Conservation (phyloP, 78 protist species). For the Creolimax fragrantissima region DNA sequence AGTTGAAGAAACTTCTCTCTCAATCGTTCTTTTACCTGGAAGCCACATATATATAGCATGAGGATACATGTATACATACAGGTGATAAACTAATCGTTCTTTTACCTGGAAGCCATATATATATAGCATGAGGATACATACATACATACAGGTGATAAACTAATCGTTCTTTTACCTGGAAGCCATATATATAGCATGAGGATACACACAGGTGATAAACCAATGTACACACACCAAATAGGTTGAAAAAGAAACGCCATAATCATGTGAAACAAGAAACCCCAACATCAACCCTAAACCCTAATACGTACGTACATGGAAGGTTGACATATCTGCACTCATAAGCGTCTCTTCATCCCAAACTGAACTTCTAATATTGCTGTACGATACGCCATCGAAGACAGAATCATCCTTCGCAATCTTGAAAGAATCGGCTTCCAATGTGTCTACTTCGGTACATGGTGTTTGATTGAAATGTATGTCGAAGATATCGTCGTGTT, state of each 20-base stretch:
- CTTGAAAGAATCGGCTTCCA: no score
- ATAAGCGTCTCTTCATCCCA: background rate
- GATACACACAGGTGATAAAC: background rate
- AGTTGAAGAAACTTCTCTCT: background rate
- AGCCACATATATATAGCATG: background rate
- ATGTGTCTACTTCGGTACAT: background rate
- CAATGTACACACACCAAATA: background rate
- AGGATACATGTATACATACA: background rate
- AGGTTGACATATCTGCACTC: background rate
- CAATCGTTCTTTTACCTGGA: background rate
- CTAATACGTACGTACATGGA: background rate
- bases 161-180: background rate
- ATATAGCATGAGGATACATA: background rate
- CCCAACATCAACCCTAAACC: no score
- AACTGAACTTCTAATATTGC: background rate
- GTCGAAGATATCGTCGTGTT: background rate
- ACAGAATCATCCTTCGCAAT: background rate
- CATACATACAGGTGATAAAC: background rate
- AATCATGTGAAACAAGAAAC: no score
- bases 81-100: background rate
- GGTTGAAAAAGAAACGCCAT: no score
- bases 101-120: background rate
- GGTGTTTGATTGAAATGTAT: background rate
- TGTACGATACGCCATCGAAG: background rate
- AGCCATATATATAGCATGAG: background rate